Evolutionary conservation across 176 grass and related monocot genomes (phyloP).

Genomic region (Poa pratensis): DNA sequence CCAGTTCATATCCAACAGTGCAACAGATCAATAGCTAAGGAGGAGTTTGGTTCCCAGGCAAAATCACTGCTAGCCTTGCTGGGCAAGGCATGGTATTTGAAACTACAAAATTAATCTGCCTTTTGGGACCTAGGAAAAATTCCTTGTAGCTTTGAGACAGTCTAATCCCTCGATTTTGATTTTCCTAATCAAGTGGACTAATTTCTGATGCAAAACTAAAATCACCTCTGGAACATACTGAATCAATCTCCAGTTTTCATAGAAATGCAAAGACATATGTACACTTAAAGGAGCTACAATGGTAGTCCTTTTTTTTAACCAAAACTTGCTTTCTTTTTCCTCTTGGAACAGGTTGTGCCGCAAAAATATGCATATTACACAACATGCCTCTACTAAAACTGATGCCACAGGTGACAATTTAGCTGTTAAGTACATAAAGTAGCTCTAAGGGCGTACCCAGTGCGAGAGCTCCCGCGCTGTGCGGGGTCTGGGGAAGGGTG

Average conservation of each 20-base stretch:
- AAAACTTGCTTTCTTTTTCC: background rate
- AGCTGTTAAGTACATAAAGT: background rate
- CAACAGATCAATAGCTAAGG: too few species aligned
- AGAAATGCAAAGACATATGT: conserved; percentile 7
- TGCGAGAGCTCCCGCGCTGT: too few species aligned
- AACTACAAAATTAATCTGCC: background rate
- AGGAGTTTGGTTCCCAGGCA: background rate
- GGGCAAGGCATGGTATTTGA: background rate
- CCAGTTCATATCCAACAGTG: background rate
- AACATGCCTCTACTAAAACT: conserved; percentile 6
- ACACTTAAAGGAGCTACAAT: background rate
- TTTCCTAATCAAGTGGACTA: conserved; percentile 38
- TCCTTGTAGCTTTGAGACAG: conserved; percentile 10
- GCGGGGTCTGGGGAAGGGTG: too few species aligned
- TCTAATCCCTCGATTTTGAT: conserved; percentile 17
- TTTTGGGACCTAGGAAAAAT: background rate
- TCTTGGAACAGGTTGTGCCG: background rate
- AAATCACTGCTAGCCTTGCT: background rate
- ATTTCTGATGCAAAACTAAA: conserved; percentile 27
- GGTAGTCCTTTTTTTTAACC: background rate
- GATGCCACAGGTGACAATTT: background rate
- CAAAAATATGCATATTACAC: background rate
- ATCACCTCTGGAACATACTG: background rate
- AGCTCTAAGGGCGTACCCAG: too few species aligned
- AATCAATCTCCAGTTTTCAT: conserved; percentile 6